Base-by-base conservation (phyloP, 345 rosid species). In the Hypericum androsaemum region DNA sequence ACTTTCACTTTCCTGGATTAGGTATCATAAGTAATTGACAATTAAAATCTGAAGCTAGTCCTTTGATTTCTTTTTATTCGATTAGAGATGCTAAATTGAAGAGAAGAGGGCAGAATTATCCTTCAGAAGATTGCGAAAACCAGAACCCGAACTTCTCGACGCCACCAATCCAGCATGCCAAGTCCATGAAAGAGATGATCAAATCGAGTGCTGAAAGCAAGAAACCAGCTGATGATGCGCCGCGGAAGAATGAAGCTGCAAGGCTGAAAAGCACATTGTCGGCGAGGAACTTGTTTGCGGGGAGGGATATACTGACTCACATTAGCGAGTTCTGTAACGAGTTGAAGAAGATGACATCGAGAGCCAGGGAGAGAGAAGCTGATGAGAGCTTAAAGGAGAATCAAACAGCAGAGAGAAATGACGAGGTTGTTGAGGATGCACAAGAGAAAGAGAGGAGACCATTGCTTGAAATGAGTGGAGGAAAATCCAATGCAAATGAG, bases 241-340 rank as follows among this genome's bases (percentile, higher is more conserved):
- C 57, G 11, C 67, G 45, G 42, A 64, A 54, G 28, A 68, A 82
- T 39, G 79, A 75, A 22, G 17, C 42, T 9, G 82, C 85, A 6
- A 64, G 61, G 62, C 66, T 92, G 15, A 87, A 81, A 68, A 75
- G 75, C 72, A 87, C 86, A 6, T 64, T 79, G 12, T 92, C 98
- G 10, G 86, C 95, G 0, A 79, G 84, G 65, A 88, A 88, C 59
- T 71, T 92, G 61, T 88, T 88, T 40, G 83, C 77, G 0, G 94
- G 96, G n/a, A 81, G 67, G 62, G 92, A 85, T 56, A 78, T 88
- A 61, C 59, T 92, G 1, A 67, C 66, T 7, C 98, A 88, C 58
- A 81, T 92, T 54, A 72, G 83, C 0, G 97, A 88, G 39, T 88
- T 92, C 43, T 88, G 95, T 69, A 75, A 69, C 39, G 95, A 83